Conservation (phyloP, 2,329 filamentous ascomycete genomes). For the Sporothrix humicola region DNA sequence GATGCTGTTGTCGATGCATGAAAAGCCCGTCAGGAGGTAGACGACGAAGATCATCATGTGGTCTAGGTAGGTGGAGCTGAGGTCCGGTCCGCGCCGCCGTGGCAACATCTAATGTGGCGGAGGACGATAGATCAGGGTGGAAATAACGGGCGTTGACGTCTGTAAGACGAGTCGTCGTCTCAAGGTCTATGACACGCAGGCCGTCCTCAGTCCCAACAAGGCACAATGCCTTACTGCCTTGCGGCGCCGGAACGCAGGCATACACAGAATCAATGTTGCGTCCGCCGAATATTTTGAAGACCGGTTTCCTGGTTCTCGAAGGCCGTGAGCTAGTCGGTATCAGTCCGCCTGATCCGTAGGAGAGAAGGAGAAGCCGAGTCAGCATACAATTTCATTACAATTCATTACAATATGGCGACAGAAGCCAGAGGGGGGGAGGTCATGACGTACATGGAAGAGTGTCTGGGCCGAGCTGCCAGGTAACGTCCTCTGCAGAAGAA, state of each 20-base stretch:
- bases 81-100: neutral
- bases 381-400: neutral
- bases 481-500: slow-evolving; percentile 40
- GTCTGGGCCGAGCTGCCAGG: slow-evolving; percentile 19
- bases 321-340: neutral
- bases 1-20: slow-evolving; percentile 4
- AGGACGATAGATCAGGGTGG: neutral
- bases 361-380: neutral
- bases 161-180: slow-evolving; percentile 6
- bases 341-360: neutral
- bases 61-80: too few species aligned
- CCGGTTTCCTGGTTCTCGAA: neutral
- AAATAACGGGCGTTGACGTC: slow-evolving; percentile 6
- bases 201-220: slow-evolving; percentile 58
- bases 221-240: slow-evolving; percentile 50
- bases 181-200: slow-evolving; percentile 44
- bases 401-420: too few species aligned
- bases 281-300: slow-evolving; percentile 12
- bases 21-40: neutral
- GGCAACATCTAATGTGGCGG: neutral
- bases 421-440: too few species aligned
- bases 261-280: slow-evolving; percentile 43
- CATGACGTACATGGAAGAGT: slow-evolving; percentile 5
- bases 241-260: slow-evolving; percentile 51
- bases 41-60: neutral